Evolutionary conservation across 1,284 basidiomycete species (phyloP).

Genomic region (Ustilago shanxiensis): DNA sequence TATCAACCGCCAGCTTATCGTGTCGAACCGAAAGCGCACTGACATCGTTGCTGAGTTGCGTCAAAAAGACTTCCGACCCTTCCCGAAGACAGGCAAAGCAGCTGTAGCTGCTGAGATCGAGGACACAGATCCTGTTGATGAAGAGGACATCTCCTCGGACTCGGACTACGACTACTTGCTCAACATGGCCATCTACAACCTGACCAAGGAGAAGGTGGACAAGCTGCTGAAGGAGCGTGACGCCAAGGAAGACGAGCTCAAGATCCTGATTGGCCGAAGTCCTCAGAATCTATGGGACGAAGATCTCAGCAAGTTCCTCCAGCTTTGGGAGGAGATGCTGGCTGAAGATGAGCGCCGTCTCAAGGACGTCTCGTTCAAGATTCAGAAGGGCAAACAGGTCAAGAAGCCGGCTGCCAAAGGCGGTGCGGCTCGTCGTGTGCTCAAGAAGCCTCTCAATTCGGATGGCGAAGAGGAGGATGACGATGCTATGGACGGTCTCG

Average conservation of each 20-base stretch:
- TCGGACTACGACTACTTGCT: constrained; percentile 94
- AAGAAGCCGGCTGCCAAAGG: constrained; percentile 77
- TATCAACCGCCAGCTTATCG: constrained; percentile 85
- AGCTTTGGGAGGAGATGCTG: constrained; percentile 81
- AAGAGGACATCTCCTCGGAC: constrained; percentile 73
- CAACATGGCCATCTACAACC: constrained; percentile 92
- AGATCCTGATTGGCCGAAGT: constrained; percentile 81
- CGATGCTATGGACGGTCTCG: constrained; percentile 28
- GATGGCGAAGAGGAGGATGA: constrained; percentile 73
- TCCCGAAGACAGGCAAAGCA: constrained; percentile 82
- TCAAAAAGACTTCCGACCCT: constrained; percentile 83
- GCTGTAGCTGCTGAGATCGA: constrained; percentile 76
- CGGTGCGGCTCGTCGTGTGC: constrained; percentile 73
- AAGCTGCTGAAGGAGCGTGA: constrained; percentile 84
- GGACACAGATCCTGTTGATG: constrained; percentile 73
- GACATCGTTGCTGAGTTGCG: constrained; percentile 89
- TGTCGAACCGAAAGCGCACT: constrained; percentile 90
- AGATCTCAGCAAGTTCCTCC: constrained; percentile 87
- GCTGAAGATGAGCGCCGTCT: constrained; percentile 75
- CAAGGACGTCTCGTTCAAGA: constrained; percentile 71
- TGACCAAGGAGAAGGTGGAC: constrained; percentile 94
- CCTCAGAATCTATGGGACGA: constrained; percentile 90
- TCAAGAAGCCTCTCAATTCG: constrained; percentile 73
- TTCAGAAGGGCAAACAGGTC: constrained; percentile 75
- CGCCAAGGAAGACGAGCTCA: constrained; percentile 86